Conservation (phyloP, 305 asterid species). For the Nicotiana rustica region DNA sequence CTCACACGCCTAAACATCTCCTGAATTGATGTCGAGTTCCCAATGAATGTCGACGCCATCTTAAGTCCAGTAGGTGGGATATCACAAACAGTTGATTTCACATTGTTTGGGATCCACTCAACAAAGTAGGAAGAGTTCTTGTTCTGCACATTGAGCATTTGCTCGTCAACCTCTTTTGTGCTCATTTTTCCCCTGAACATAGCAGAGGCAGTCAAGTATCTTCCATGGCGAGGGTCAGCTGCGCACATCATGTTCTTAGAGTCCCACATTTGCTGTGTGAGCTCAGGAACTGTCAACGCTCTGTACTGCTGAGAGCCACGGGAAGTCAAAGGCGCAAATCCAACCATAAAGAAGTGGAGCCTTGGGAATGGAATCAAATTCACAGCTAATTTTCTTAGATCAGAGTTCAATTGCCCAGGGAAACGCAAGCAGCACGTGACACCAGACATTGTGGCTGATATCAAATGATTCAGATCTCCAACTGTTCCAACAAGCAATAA, state of each 20-base stretch:
- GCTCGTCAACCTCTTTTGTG: conserved; percentile 29
- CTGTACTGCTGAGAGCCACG: conserved; percentile 32
- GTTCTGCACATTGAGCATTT: conserved; percentile 34
- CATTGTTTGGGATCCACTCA: conserved; percentile 33
- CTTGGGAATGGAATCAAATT: conserved; percentile 31
- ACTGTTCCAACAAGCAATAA: conserved; percentile 26
- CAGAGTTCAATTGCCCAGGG: conserved; percentile 29
- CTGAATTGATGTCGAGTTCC: conserved; percentile 26
- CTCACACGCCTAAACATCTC: conserved; percentile 49
- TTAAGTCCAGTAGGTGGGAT: conserved; percentile 27
- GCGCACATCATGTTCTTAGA: conserved; percentile 33
- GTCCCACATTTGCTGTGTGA: conserved; percentile 33
- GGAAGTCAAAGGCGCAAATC: conserved; percentile 32
- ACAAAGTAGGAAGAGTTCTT: conserved; percentile 27
- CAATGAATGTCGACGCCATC: conserved; percentile 21
- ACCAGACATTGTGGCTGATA: conserved; percentile 34
- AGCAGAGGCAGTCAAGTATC: conserved; percentile 30
- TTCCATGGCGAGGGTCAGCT: conserved; percentile 25
- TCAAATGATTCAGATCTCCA: conserved; percentile 31
- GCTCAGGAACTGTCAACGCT: conserved; percentile 31
- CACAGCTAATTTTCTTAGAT: conserved; percentile 15
- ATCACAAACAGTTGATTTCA: conserved; percentile 34
- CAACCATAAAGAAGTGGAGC: conserved; percentile 33
- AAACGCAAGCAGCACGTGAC: conserved; percentile 28
- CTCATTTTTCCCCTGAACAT: conserved; percentile 32